Base-by-base conservation (phyloP, 2,329 filamentous ascomycete genomes). In the Blumeria hordei region DNA sequence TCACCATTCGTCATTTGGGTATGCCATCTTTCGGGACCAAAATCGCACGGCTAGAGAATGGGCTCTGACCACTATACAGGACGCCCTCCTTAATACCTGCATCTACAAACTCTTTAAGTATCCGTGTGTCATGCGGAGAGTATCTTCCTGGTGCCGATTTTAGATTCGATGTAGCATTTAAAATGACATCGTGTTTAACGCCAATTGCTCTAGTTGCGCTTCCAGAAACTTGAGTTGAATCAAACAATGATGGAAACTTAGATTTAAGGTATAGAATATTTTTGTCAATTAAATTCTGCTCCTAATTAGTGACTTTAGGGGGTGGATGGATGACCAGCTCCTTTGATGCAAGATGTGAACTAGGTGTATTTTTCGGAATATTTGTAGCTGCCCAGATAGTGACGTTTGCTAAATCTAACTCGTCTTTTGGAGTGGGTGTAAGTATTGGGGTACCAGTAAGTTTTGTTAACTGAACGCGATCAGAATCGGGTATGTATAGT, bases 341-440 rank as follows among this genome's bases (percentile, higher is more conserved):
- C 1, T 32, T 28, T 49, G 45, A 12, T 32, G n/a, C 11, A 6
- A 12, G 34, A 12, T 12, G 3, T 7, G 32, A 10, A 10, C 3
- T 45, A 5, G 3, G 7, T 7, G 34, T 33, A 10, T 33, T 32
- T 33, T 49, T 12, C 34, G 21, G 18, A 41, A 53, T 34, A 28
- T 53, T 53, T 53, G 32, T 53, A 53, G 50, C 33, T 14, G 35
- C 50, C 35, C 34, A 53, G 14, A 21, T 41, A 41, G 50, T 53
- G 16, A 53, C 35, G 11, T 39, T 35, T 21, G 18, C 41, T 12
- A 14, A 41, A 33, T 41, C 16, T 28, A 41, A 35, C n/a, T 41
- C 9, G 1, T 53, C 16, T 41, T 21, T 12, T 12, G 35, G 10
- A 53, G 32, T 53, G 11, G 32, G 49, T 9, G 33, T 37, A 8